Base-by-base conservation (phyloP, 75 land plant species). In the Pinus tabuliformis region DNA sequence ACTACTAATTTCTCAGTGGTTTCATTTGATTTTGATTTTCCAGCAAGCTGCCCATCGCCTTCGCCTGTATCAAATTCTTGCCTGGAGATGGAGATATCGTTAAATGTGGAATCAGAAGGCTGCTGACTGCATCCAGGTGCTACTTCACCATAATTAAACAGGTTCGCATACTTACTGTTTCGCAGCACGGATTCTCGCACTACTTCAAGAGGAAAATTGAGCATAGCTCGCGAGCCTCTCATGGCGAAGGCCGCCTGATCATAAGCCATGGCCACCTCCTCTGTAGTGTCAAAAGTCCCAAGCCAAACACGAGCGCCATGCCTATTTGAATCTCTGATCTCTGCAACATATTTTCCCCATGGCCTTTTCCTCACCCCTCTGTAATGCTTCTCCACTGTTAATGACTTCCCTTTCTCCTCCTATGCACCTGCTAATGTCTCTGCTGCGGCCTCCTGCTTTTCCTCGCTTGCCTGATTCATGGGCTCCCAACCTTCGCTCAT, bases 291-390 rank as follows among this genome's bases (percentile, higher is more conserved):
- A 66, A 77, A 86, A 9, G 86, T 86, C 15, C 89, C 89, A 12
- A 86, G 63, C 83, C 86, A 83, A 6, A 86, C 72, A 71, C 86
- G 70, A 14, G 75, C 77, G 4, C 89, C 86, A 13, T 78, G 82
- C 39, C 78, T 66, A 42, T 28, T 70, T 56, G 88, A 76, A 72
- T 86, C 88, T 13, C 84, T 74, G 72, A 85, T 85, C 45, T 85
- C 84, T 2, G 84, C 83, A 14, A 78, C 80, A 56, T 68, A 83
- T 64, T 83, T 86, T 21, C 88, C 85, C 85, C 84, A 86, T 58
- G 88, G 85, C 66, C 88, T 77, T 70, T 74, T 72, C 70, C 88
- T 78, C 30, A 86, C 89, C 15, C 86, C 86, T 59, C 84, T 60
- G 58, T 80, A 85, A 39, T 24, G 73, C 42, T 56, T 78, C 78